These are phyloP conservation scores for Xerocomellus intermedius DNA, from an alignment of 768 basidiomycete genomes.

Conservation along the genomic window DNA sequence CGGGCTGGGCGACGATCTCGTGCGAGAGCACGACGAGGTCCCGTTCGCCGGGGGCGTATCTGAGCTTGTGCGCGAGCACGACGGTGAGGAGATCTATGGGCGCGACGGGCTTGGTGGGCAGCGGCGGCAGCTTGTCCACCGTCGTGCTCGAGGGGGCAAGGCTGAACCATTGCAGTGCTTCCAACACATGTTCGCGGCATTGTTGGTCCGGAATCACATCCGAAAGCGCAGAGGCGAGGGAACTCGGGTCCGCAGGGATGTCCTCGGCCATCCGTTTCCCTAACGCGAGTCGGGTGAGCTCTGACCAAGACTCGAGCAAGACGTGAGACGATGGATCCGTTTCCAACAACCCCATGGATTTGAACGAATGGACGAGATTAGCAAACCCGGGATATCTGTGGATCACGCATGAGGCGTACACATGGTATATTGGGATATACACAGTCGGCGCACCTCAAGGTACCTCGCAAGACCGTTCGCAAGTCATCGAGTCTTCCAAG, in stretches of 20 bases:
- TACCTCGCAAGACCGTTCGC: conserved; percentile 78
- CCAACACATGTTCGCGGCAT: conserved; percentile 29
- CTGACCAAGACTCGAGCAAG: conserved; percentile 29
- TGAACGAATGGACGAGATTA: conserved; percentile 69
- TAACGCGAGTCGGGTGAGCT: conserved; percentile 38
- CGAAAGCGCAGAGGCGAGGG: conserved; percentile 35
- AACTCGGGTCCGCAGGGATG: conserved; percentile 31
- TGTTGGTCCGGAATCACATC: conserved; percentile 15
- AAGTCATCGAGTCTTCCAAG: conserved; percentile 44
- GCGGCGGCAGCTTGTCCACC: conserved; percentile 34
- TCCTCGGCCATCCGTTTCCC: conserved; percentile 24
- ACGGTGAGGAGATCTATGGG: conserved; percentile 76
- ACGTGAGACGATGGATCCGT: conserved; percentile 15
- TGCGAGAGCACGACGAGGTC: conserved; percentile 89
- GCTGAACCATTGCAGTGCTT: conserved; percentile 45
- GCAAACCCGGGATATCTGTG: conserved; percentile 83
- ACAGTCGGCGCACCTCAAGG: conserved; percentile 55
- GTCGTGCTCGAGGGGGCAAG: conserved; percentile 5
- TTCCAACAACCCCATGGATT: conserved; percentile 66
- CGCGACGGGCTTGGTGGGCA: conserved; percentile 42
- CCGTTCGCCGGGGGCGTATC: conserved; percentile 67
- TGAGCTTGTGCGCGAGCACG: conserved; percentile 68
- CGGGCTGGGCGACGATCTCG: conserved; percentile 58
- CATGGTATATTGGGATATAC: not conserved
- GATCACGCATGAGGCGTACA: not conserved